Conservation (phyloP, 148 eudicot genomes). For the Vaccinium vitisidaea region DNA sequence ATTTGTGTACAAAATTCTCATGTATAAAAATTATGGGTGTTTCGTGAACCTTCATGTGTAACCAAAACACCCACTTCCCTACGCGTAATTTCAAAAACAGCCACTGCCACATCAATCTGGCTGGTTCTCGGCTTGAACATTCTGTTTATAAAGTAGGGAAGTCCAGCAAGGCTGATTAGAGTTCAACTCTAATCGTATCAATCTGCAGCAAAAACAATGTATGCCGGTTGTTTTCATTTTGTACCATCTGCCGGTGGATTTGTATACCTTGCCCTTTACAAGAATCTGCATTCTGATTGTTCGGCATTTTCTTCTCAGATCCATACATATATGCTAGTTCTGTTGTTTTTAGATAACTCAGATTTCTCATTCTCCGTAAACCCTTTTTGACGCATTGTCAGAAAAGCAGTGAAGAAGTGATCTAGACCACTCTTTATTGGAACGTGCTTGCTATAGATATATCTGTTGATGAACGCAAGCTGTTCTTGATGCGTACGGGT, state of each 20-base stretch:
- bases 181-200: neutral
- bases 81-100: neutral
- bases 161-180: neutral
- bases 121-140: neutral
- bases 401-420: neutral
- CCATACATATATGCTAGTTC: neutral
- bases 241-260: neutral
- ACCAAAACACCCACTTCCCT: neutral
- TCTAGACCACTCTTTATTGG: neutral
- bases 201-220: neutral
- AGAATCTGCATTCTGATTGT: neutral
- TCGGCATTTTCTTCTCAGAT: neutral
- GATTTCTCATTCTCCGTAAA: neutral
- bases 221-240: neutral
- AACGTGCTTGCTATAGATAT: neutral
- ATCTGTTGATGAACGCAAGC: neutral
- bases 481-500: neutral
- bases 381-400: neutral
- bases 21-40: neutral
- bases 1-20: neutral
- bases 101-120: neutral
- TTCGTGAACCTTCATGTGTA: neutral
- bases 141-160: neutral
- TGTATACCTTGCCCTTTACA: constrained; percentile 4
- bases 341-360: neutral